phyloP scores from a whole-genome alignment of 169 alveolate genomes.

The Eimeria zaria region DNA sequence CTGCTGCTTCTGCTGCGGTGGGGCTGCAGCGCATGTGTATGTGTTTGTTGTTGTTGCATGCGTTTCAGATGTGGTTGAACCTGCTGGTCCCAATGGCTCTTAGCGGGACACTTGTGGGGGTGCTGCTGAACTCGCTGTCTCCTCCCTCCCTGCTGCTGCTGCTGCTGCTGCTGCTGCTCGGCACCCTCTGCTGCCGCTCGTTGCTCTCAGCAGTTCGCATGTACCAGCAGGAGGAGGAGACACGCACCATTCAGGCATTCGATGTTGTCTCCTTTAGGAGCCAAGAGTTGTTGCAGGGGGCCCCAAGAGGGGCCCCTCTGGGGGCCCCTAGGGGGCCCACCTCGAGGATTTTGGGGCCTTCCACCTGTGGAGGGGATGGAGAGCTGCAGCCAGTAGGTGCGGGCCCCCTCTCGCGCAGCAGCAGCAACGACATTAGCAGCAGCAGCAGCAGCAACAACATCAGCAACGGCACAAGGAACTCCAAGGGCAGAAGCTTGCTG shows the following conservation, averaged over 20 bases:
- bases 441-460: no score
- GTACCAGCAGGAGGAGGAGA: constrained; percentile 22
- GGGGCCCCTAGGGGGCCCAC: neutral
- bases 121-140: constrained; percentile 87
- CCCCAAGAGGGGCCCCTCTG: neutral
- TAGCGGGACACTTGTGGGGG: constrained; percentile 93
- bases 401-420: neutral
- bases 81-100: constrained; percentile 91
- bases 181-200: constrained; percentile 71
- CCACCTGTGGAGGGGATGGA: neutral
- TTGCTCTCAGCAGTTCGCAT: constrained; percentile 70
- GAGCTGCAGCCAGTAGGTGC: neutral
- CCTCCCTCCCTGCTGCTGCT: constrained; percentile 82
- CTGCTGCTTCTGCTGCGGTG: constrained; percentile 78
- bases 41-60: neutral
- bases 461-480: neutral
- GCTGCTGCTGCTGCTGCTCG: constrained; percentile 76
- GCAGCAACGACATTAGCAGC: no score
- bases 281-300: neutral
- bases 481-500: neutral
- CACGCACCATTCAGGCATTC: constrained; percentile 8
- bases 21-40: constrained; percentile 2
- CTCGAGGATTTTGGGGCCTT: neutral
- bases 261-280: constrained; percentile 35
- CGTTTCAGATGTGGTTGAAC: constrained; percentile 84